Percentiles rank a stretch among this genome's conserved stretches.
Evolutionary conservation across 2,329 filamentous ascomycete species (phyloP).

Genomic region (Cylindrodendrum hubeiense): DNA sequence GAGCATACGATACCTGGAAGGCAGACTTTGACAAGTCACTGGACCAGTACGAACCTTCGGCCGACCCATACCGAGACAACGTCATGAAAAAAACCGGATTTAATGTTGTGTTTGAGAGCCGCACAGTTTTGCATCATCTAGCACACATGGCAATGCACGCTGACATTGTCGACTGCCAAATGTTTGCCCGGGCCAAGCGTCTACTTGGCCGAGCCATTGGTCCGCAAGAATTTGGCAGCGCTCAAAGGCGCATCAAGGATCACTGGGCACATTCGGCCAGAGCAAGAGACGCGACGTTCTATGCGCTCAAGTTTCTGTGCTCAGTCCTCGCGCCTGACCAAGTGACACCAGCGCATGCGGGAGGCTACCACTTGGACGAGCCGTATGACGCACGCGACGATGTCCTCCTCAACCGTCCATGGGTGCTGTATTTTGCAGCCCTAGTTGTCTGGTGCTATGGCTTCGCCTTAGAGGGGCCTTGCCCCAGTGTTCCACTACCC

Average conservation of each 20-base stretch:
- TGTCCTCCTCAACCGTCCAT: conserved; percentile 89
- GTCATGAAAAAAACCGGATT: conserved; percentile 72
- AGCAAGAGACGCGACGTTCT: conserved; percentile 91
- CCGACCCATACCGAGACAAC: conserved; percentile 67
- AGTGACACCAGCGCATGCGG: conserved; percentile 51
- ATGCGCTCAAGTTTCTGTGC: conserved; percentile 88
- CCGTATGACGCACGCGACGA: conserved; percentile 89
- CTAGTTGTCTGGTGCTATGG: conserved; percentile 97
- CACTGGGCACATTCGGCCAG: conserved; percentile 90
- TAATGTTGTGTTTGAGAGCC: conserved; percentile 82
- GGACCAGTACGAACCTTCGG: conserved; percentile 65
- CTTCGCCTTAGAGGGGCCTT: conserved; percentile 87
- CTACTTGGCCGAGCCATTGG: conserved; percentile 89
- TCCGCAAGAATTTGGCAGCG: conserved; percentile 81
- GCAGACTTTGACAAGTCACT: conserved; percentile 89
- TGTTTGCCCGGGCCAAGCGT: conserved; percentile 89
- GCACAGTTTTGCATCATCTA: conserved; percentile 90
- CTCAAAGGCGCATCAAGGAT: conserved; percentile 86
- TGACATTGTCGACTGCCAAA: conserved; percentile 97
- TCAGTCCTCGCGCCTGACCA: conserved; percentile 79
- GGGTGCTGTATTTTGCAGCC: conserved; percentile 94
- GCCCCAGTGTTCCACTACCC: conserved; percentile 65
- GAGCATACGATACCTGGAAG: conserved; percentile 95
- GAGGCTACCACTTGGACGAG: conserved; percentile 56
- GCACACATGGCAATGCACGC: conserved; percentile 99